A percentile compares a stretch with the other conserved stretches of the same genome.
Conservation (phyloP, 2,329 filamentous ascomycete genomes). For the Eurotiales sp. region DNA sequence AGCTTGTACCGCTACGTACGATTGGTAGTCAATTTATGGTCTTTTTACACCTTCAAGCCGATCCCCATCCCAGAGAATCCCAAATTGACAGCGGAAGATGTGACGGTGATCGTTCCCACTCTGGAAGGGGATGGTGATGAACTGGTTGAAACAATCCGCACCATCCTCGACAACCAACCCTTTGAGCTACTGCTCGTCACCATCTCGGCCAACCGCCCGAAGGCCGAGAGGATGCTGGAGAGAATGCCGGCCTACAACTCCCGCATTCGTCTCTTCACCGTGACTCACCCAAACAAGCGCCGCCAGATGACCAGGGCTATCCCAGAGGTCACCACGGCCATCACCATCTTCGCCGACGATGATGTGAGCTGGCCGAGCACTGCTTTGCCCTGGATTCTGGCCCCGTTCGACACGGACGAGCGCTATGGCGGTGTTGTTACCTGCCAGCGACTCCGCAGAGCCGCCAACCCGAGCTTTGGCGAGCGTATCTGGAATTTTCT, state of each 20-base stretch:
- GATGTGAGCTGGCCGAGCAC: constrained; percentile 90
- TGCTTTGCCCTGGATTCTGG: constrained; percentile 85
- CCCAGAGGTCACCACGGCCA: constrained; percentile 73
- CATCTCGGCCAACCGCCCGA: constrained; percentile 71
- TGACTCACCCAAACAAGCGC: constrained; percentile 88
- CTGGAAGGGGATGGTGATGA: constrained; percentile 85
- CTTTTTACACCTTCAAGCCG: constrained; percentile 83
- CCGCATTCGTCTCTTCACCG: constrained; percentile 69
- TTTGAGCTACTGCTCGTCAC: constrained; percentile 79
- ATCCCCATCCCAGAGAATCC: constrained; percentile 78
- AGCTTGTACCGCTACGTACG: constrained; percentile 87
- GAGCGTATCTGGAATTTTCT: constrained; percentile 80
- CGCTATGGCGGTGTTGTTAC: constrained; percentile 87
- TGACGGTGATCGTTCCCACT: constrained; percentile 90
- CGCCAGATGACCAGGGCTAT: constrained; percentile 90
- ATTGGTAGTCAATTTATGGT: constrained; percentile 76
- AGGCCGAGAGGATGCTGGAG: constrained; percentile 59
- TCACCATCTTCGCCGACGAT: constrained; percentile 92
- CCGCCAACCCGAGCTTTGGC: constrained; percentile 55
- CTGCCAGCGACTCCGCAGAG: constrained; percentile 77
- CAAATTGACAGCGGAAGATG: constrained; percentile 74
- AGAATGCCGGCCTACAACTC: constrained; percentile 56
- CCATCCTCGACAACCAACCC: constrained; percentile 52
- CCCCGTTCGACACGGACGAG: constrained; percentile 76
- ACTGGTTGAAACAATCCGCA: constrained; percentile 71